Percentiles rank a stretch among this genome's conserved stretches.
Conservation (phyloP, 768 basidiomycete genomes). For the Amanita jacksonii region DNA sequence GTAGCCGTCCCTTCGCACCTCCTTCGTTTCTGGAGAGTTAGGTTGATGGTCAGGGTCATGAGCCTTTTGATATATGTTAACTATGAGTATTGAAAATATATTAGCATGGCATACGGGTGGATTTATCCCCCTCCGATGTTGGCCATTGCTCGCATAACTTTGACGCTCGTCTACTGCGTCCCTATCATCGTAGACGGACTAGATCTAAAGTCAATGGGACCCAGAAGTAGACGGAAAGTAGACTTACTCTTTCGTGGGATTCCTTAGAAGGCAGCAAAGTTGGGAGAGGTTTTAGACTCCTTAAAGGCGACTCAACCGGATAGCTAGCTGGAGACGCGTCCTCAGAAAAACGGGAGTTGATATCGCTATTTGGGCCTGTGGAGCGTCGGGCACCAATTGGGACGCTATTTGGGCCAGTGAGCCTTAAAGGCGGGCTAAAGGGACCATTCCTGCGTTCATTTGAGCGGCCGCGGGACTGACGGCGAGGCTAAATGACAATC, state of each 20-base stretch:
- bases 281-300: slow-evolving; percentile 11
- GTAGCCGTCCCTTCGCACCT: too few species aligned
- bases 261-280: slow-evolving; percentile 18
- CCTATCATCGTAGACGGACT: slow-evolving; percentile 10
- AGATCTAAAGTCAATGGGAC: not conserved
- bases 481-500: slow-evolving; percentile 11
- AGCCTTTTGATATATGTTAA: not conserved
- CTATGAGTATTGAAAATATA: not conserved
- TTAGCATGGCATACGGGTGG: slow-evolving; percentile 9
- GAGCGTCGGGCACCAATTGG: slow-evolving; percentile 24
- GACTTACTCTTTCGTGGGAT: slow-evolving; percentile 19
- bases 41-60: slow-evolving; percentile 1
- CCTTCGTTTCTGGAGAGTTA: not conserved
- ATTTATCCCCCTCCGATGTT: slow-evolving; percentile 10
- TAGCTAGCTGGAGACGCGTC: not conserved
- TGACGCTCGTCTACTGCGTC: slow-evolving; percentile 8
- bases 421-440: slow-evolving; percentile 9
- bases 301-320: not conserved
- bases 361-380: slow-evolving; percentile 8
- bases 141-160: slow-evolving; percentile 6
- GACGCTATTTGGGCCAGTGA: slow-evolving; percentile 29
- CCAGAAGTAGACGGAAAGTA: not conserved
- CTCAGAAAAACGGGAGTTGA: slow-evolving; percentile 6
- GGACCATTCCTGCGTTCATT: slow-evolving; percentile 15
- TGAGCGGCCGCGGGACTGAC: slow-evolving; percentile 17